Conservation (phyloP, 78 protist species). For the Paratrimastix pyriformis region DNA sequence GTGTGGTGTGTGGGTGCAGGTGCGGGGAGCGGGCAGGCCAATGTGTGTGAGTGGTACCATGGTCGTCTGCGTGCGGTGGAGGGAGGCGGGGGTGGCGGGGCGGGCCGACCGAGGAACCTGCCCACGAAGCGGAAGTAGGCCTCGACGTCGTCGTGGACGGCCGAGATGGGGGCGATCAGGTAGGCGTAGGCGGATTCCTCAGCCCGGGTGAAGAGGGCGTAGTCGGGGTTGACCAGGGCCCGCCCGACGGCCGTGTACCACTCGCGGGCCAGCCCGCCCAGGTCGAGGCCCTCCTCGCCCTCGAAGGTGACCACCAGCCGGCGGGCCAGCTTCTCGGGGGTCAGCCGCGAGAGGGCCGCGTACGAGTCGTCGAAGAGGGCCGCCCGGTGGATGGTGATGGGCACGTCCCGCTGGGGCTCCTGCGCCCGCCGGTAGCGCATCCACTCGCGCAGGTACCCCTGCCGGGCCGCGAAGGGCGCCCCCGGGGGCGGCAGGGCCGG, state of each 20-base stretch:
- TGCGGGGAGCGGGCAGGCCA: no score
- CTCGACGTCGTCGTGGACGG: not conserved
- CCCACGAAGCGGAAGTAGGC: not conserved
- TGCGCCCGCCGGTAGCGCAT: no score
- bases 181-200: not conserved
- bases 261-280: not conserved
- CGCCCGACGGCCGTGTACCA: not conserved
- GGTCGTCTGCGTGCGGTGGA: no score
- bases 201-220: not conserved
- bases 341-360: not conserved
- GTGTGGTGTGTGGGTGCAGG: no score
- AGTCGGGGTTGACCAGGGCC: not conserved
- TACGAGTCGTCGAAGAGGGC: not conserved
- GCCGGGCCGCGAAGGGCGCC: no score
- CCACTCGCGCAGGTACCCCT: no score
- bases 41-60: no score
- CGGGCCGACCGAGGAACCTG: no score
- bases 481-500: no score
- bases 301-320: not conserved
- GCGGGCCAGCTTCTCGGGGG: not conserved
- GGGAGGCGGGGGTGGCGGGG: no score
- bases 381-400: not conserved
- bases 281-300: not conserved
- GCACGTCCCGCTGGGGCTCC: not conserved
- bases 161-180: not conserved